Evolutionary conservation across 805 yeast species (phyloP).

Genomic region (Zygosaccharomyces siamensis): DNA sequence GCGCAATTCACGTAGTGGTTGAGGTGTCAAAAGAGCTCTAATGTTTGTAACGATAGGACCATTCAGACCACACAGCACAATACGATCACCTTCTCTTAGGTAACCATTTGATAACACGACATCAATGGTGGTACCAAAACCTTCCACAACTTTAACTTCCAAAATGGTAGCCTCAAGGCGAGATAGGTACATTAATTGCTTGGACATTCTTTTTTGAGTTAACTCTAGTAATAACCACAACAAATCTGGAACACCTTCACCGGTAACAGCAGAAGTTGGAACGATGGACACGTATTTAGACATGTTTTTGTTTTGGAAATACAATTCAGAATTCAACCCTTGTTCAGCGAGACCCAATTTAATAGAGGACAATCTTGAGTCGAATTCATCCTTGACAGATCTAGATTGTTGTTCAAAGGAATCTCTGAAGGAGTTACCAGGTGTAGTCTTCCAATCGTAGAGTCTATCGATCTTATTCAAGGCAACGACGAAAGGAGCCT

Average conservation of each 20-base stretch:
- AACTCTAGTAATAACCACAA: slow-evolving; percentile 91
- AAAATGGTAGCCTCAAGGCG: slow-evolving; percentile 88
- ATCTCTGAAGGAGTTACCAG: slow-evolving; percentile 94
- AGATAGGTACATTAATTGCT: slow-evolving; percentile 93
- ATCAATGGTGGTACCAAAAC: slow-evolving; percentile 97
- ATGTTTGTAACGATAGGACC: slow-evolving; percentile 97
- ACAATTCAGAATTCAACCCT: slow-evolving; percentile 95
- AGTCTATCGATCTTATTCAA: slow-evolving; percentile 96
- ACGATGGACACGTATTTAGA: slow-evolving; percentile 92
- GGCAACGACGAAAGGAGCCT: slow-evolving; percentile 97
- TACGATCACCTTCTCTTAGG: slow-evolving; percentile 88
- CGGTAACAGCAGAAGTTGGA: slow-evolving; percentile 98
- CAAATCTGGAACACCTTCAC: slow-evolving; percentile 99
- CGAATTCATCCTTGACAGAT: slow-evolving; percentile 88
- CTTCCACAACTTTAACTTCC: slow-evolving; percentile 97
- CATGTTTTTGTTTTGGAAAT: slow-evolving; percentile 91
- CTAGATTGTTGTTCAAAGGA: slow-evolving; percentile 76
- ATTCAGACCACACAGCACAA: slow-evolving; percentile 94
- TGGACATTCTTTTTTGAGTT: slow-evolving; percentile 98
- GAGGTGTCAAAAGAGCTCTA: slow-evolving; percentile 95
- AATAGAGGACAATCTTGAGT: slow-evolving; percentile 77
- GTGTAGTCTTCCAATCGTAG: slow-evolving; percentile 86
- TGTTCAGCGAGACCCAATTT: slow-evolving; percentile 93
- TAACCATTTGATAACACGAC: slow-evolving; percentile 97
- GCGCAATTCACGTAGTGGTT: slow-evolving; percentile 93